Conservation (phyloP, 2,329 filamentous ascomycete genomes). For the Venturiaceae sp. region DNA sequence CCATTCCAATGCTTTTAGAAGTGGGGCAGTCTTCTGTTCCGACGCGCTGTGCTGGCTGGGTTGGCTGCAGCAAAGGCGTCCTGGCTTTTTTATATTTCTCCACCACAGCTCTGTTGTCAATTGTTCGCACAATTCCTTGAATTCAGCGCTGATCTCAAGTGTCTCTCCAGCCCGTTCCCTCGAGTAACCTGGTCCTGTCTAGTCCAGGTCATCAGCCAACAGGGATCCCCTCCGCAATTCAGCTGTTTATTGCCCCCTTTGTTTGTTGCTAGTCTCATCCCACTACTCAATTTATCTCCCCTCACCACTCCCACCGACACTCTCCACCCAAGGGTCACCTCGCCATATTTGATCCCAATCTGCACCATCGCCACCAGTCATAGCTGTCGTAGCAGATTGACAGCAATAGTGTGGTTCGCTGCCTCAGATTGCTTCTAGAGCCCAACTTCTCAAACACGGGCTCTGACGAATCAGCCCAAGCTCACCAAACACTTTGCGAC, state of each 20-base stretch:
- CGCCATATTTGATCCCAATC: neutral
- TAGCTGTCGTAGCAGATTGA: neutral
- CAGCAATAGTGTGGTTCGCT: neutral
- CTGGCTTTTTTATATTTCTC: neutral
- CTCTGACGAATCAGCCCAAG: neutral
- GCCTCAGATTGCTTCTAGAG: neutral
- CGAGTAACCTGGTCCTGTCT: neutral
- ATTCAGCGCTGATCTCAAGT: neutral
- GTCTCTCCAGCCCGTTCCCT: neutral
- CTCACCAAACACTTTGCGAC: neutral
- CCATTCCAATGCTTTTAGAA: too few species aligned
- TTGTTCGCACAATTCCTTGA: neutral
- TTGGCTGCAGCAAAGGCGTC: neutral
- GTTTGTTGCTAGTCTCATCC: neutral
- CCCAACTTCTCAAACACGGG: neutral
- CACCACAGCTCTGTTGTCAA: neutral
- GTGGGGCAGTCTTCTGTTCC: neutral
- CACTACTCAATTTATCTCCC: neutral
- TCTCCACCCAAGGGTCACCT: neutral
- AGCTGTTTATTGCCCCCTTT: neutral
- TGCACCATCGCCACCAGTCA: neutral
- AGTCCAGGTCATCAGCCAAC: neutral
- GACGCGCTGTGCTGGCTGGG: neutral
- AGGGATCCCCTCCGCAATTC: neutral
- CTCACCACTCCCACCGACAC: neutral